phyloP scores from a whole-genome alignment of 2,329 filamentous ascomycete genomes.

The Aspergillus unguis region DNA sequence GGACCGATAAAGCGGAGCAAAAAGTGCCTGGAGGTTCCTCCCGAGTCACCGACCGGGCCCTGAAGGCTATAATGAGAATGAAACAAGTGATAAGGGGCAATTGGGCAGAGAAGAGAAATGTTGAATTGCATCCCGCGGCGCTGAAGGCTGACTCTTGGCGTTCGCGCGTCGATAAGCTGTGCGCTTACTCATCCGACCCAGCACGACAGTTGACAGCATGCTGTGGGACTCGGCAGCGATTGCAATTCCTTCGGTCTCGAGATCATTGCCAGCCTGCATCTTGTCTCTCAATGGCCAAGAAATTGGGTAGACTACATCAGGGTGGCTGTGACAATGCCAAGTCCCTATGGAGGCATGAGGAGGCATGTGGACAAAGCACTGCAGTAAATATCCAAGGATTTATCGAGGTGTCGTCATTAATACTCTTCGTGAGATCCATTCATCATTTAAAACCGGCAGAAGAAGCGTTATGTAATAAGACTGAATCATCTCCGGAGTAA shows the following conservation, averaged over 20 bases:
- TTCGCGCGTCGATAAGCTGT: constrained; percentile 1
- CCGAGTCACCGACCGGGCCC: not conserved
- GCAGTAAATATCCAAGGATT: no score
- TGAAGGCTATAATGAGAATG: not conserved
- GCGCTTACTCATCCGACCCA: constrained; percentile 9
- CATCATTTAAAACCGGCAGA: no score
- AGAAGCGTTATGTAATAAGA: no score
- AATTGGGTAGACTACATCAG: not conserved
- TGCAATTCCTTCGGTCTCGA: not conserved
- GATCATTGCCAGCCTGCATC: not conserved
- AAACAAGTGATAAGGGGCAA: not conserved
- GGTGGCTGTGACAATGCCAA: not conserved
- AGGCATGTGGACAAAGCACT: no score
- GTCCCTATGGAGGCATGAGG: not conserved
- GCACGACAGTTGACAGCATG: not conserved
- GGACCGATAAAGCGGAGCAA: not conserved
- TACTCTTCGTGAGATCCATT: no score
- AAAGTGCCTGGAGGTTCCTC: not conserved
- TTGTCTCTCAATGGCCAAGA: not conserved
- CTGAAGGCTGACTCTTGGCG: constrained; percentile 5
- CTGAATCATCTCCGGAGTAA: no score
- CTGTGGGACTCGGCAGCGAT: not conserved
- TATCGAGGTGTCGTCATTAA: no score
- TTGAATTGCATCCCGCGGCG: constrained; percentile 6
- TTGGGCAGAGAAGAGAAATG: constrained; percentile 1